Evolutionary conservation across 208 protist genomes (phyloP).

Genomic region (Acanthamoeba triangularis): DNA sequence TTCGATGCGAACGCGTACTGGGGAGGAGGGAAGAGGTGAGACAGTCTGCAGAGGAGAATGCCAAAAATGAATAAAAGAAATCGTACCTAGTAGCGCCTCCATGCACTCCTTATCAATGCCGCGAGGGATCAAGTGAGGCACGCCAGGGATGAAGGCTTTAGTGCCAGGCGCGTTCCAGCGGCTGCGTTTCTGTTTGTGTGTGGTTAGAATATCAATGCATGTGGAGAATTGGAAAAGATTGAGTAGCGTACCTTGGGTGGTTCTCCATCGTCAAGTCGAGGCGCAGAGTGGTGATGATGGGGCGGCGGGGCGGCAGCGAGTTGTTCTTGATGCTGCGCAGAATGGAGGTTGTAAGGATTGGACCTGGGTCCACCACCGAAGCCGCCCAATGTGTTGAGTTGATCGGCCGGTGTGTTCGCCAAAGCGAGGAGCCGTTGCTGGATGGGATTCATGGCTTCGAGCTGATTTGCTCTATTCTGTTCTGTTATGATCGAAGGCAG

Average conservation of each 20-base stretch:
- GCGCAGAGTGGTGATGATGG: not conserved
- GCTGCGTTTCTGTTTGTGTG: constrained; percentile 14
- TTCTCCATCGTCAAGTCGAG: not conserved
- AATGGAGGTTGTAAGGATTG: constrained; percentile 61
- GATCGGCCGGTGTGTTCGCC: constrained; percentile 41
- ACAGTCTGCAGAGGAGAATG: not conserved
- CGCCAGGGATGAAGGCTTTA: constrained; percentile 53
- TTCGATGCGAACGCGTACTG: constrained; percentile 63
- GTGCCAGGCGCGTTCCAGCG: constrained; percentile 59
- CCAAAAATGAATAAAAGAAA: no score
- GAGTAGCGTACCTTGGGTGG: not conserved
- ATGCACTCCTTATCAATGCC: constrained; percentile 41
- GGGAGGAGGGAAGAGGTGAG: not conserved
- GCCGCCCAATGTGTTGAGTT: not conserved
- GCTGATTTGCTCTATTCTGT: no score
- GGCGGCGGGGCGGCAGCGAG: not conserved
- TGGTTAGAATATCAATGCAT: not conserved
- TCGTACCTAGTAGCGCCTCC: constrained; percentile 52
- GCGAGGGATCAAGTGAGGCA: constrained; percentile 40
- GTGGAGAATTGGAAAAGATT: not conserved
- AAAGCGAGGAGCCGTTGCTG: constrained; percentile 14
- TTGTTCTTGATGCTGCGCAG: constrained; percentile 19
- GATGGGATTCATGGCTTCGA: not conserved
- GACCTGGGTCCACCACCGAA: constrained; percentile 2
- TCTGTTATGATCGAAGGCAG: no score